phyloP scores from a whole-genome alignment of 495 filamentous ascomycete species.

The Penicillium bialowiezense region DNA sequence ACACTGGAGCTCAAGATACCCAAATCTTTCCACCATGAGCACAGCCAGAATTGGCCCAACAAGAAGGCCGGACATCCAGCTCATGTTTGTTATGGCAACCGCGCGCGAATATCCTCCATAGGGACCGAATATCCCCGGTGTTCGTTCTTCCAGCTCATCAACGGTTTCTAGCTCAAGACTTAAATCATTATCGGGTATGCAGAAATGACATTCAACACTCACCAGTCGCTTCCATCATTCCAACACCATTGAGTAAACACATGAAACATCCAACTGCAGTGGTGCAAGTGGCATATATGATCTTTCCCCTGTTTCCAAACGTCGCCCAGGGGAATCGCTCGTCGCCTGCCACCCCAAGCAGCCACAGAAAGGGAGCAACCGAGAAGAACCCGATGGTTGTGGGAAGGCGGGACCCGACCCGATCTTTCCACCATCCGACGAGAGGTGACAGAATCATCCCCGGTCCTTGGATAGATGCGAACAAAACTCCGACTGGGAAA shows the following conservation, averaged over 20 bases:
- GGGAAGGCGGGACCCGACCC: slow-evolving; percentile 7
- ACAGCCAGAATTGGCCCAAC: slow-evolving; percentile 36
- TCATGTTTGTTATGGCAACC: slow-evolving; percentile 33
- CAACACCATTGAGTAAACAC: slow-evolving; percentile 26
- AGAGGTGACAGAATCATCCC: slow-evolving; percentile 4
- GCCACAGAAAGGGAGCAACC: slow-evolving; percentile 6
- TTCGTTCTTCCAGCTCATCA: slow-evolving; percentile 18
- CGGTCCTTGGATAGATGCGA: slow-evolving; percentile 28
- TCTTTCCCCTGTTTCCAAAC: slow-evolving; percentile 10
- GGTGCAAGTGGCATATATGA: slow-evolving; percentile 19
- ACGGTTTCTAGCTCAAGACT: slow-evolving; percentile 16
- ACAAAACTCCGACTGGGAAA: slow-evolving; percentile 25
- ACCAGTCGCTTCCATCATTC: slow-evolving; percentile 34
- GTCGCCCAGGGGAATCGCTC: slow-evolving; percentile 7
- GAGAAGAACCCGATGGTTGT: slow-evolving; percentile 6
- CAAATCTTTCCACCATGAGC: slow-evolving; percentile 27
- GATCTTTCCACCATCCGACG: slow-evolving; percentile 9
- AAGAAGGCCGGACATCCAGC: slow-evolving; percentile 32
- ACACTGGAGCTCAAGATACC: slow-evolving; percentile 33
- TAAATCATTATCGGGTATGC: neutral
- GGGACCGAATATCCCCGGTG: slow-evolving; percentile 33
- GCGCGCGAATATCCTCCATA: slow-evolving; percentile 39
- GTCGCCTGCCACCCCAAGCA: slow-evolving; percentile 8
- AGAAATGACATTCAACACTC: slow-evolving; percentile 4
- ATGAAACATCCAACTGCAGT: slow-evolving; percentile 15